Evolutionary conservation across 352 stramenopile genomes (phyloP), one percentile per base, ranked within the genome.

Genomic region (Halophytophthora polymorphica): DNA sequence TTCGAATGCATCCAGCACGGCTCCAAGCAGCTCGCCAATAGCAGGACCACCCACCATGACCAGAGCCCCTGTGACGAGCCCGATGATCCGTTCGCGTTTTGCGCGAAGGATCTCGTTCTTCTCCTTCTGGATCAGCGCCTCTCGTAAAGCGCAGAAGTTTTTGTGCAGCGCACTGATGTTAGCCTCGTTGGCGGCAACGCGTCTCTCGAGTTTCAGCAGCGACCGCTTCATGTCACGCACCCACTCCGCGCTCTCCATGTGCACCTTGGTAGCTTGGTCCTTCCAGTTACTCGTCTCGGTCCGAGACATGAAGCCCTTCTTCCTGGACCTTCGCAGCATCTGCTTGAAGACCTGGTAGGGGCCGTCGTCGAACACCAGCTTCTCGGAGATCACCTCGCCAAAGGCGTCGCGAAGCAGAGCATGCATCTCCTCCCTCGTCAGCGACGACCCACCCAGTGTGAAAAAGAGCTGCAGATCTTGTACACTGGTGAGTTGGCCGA

Each of bases 331-430:
- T 50, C 59, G 44, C 17, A 69, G 44, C 29, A 64, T 58, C 19
- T 58, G 50, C 41, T 64, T 58, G 37, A 73, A 73, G 38, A 63
- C 69, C 21, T 58, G 51, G 22, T 51, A 61, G 31, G 64, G 55
- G 1, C 48, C 22, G n/a, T 66, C 53, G n/a, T 73, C 59, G 21
- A 62, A 61, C 25, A 66, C 58, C 6, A 73, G 52, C 21, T 69
- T 69, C 25, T 58, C 6, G 17, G 7, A 17, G 18, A 55, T 33
- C 4, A 39, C 48, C 39, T 55, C 31, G 13, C 10, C 10, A n/a
- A 55, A 55, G 2, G 48, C 18, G 11, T 36, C 28, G 12, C 40
- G 8, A 13, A 55, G 18, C 6, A 55, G 28, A 6, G 11, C 4
- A 12, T 47, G 45, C 48, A 55, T 55, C 13, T 55, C 48, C 8